These are phyloP conservation scores for Mytilinidion resinicola DNA, from an alignment of 495 filamentous ascomycete species.

Conservation along the genomic window DNA sequence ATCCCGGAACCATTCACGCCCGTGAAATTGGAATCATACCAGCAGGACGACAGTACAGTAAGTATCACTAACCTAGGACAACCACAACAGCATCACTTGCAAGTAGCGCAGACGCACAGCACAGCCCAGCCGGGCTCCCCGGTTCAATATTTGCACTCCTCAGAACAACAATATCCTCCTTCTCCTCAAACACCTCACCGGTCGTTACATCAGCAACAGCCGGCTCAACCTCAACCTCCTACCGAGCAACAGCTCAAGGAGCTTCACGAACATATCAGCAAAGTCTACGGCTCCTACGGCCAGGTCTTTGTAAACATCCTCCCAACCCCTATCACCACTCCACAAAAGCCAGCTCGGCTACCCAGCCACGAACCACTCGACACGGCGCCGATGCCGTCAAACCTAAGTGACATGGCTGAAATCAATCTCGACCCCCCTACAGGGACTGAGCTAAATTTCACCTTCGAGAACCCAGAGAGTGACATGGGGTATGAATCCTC, in stretches of 20 bases:
- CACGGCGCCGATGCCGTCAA: constrained; percentile 45
- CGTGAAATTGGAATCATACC: constrained; percentile 22
- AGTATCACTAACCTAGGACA: constrained; percentile 61
- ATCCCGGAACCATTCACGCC: constrained; percentile 25
- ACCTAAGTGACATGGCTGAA: constrained; percentile 51
- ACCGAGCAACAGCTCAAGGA: constrained; percentile 29
- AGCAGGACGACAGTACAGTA: constrained; percentile 50
- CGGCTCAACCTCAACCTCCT: constrained; percentile 18
- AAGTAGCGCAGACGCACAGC: constrained; percentile 68
- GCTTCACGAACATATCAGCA: constrained; percentile 35
- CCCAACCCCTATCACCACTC: constrained; percentile 26
- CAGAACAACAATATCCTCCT: constrained; percentile 24
- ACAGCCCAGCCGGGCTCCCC: constrained; percentile 56
- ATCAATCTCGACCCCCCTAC: constrained; percentile 44
- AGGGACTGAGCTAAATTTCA: constrained; percentile 29
- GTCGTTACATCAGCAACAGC: constrained; percentile 24
- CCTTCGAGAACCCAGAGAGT: constrained; percentile 46
- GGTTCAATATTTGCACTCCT: constrained; percentile 28
- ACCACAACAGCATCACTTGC: constrained; percentile 53
- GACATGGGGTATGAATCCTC: constrained; percentile 41
- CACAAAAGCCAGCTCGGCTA: constrained; percentile 21
- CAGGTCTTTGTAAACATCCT: constrained; percentile 32
- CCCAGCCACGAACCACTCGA: constrained; percentile 33
- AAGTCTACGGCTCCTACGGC: constrained; percentile 25
- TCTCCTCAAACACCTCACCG: constrained; percentile 25